Evolutionary conservation across 768 basidiomycete genomes (phyloP), one percentile per base, ranked within the genome.

Genomic region (Agrocybe praecox): DNA sequence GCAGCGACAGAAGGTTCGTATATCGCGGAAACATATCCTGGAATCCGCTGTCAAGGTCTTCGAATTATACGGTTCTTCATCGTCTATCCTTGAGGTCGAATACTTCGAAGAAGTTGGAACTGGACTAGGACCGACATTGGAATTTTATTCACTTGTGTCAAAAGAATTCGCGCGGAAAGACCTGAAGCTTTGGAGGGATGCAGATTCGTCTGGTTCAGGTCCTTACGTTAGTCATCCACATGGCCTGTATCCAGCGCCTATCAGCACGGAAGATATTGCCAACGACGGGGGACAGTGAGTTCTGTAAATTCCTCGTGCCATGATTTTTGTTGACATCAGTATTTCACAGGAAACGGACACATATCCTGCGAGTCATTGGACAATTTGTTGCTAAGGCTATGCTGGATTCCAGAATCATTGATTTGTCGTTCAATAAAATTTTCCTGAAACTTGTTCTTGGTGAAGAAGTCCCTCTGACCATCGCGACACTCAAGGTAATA

Each of bases 51-150:
- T 96, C 67, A 98, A 98, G 72, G 93, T 96, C 9, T 93, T 99
- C 61, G 95, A 96, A 68, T 84, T 98, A 49, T 99, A 98, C 64
- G 97, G 97, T 1, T 92, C 93, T 0, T 94, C 93, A 2, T 92
- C 90, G 4, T 94, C 94, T 0, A 86, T 98, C 19, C 82, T 99
- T 42, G 97, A 99, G 70, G 94, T 98, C 49, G 96, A 99, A 75
- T 98, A 98, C 75, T 98, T 98, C 66, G 94, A 97, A 67, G 97
- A 99, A 77, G 96, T 98, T 47, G 97, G 97, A 18, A 98, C 96
- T 8, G 97, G 97, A 18, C 78, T 99, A 11, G 97, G 97, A 2
- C 97, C 97, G 7, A 98, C 97, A 22, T 80, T 98, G 21, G 97
- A 99, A 74, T 99, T 99, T 75, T 99, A 98, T 72, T 92, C 96